A percentile compares a stretch with the other conserved stretches of the same genome.
Evolutionary conservation across 139 green algal genomes (phyloP).

Genomic region (Parachlorella kessleri): DNA sequence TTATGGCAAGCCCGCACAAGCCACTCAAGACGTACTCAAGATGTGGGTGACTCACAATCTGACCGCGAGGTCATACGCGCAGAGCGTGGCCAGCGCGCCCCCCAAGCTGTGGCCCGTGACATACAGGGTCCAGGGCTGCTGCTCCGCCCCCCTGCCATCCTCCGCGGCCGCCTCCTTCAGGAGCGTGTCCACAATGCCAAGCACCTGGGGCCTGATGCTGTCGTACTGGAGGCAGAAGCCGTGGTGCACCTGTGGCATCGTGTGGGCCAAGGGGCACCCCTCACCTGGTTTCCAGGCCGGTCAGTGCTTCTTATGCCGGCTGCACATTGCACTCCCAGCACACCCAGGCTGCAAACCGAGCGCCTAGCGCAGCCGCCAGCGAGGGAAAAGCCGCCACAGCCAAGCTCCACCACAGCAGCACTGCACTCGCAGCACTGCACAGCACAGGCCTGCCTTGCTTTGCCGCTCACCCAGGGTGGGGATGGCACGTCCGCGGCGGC

Average conservation of each 20-base stretch:
- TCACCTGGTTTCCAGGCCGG: no score
- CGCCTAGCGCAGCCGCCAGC: no score
- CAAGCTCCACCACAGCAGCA: no score
- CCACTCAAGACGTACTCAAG: neutral
- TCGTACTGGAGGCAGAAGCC: conserved; percentile 47
- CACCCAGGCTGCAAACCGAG: no score
- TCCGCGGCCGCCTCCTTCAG: conserved; percentile 20
- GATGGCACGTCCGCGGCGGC: neutral
- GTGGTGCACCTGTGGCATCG: conserved; percentile 44
- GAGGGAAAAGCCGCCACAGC: no score
- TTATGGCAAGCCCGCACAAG: neutral
- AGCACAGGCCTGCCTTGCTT: no score
- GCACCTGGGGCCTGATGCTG: conserved; percentile 37
- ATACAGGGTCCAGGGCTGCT: conserved; percentile 47
- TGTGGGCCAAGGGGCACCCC: no score
- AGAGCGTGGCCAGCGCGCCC: conserved; percentile 82
- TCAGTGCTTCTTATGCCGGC: no score
- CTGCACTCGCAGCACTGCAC: no score
- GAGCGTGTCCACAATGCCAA: conserved; percentile 57
- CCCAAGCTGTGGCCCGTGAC: conserved; percentile 85
- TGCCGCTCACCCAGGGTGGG: conserved; percentile 14
- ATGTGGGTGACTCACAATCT: conserved; percentile 47
- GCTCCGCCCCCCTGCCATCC: neutral
- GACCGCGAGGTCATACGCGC: conserved; percentile 71
- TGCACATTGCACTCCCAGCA: neutral